Percentiles rank a stretch among this genome's conserved stretches.
Evolutionary conservation across 2,329 filamentous ascomycete species (phyloP).

Genomic region (Ceratocystis albifundus): DNA sequence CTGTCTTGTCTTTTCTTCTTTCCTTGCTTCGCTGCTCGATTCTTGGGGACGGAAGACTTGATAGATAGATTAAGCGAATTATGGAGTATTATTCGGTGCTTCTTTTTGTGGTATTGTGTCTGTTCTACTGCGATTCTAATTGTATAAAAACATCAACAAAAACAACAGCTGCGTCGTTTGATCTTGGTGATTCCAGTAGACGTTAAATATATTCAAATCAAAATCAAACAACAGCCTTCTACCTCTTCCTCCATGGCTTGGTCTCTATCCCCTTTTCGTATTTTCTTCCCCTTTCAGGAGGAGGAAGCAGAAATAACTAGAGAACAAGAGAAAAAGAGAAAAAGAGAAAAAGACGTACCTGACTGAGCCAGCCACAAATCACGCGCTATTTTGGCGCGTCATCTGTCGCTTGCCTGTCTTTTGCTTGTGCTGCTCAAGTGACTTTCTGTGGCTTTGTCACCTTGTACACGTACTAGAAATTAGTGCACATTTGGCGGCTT

Average conservation of each 20-base stretch:
- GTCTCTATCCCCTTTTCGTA: not conserved
- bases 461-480: not conserved
- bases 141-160: no score
- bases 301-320: not conserved
- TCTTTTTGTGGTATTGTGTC: not conserved
- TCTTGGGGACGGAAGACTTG: not conserved
- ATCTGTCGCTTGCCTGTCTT: not conserved
- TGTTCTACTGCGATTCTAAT: not conserved
- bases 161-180: no score
- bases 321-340: not conserved
- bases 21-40: not conserved
- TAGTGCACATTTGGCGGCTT: not conserved
- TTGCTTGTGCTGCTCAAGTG: not conserved
- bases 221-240: no score
- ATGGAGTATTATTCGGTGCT: conserved; percentile 6
- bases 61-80: not conserved
- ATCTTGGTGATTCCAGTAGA: no score
- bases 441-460: not conserved
- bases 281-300: not conserved
- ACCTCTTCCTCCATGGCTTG: not conserved
- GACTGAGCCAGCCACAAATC: conserved; percentile 4
- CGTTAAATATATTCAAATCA: no score
- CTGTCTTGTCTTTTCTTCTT: not conserved
- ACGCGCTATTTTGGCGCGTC: conserved; percentile 3
- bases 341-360: not conserved